Evolutionary conservation across 2,329 filamentous ascomycete genomes (phyloP), one percentile per base, ranked within the genome.

Genomic region (Trichoderma endophyticum): DNA sequence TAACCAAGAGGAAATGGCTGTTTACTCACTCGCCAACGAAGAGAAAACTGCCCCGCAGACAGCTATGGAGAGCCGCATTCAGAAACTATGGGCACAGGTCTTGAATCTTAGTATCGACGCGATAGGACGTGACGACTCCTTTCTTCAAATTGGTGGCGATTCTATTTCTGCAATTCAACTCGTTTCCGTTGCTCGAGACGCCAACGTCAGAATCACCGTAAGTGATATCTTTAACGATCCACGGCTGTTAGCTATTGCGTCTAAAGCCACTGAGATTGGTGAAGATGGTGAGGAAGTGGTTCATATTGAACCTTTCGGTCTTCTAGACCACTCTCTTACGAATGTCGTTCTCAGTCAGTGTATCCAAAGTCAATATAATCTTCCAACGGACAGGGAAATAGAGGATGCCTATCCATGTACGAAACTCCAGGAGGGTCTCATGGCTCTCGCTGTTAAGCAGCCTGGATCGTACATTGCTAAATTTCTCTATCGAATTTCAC

Each of bases 321-420:
- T 72, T 51, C 8, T 72, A 1, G 34, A 28, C 7, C 8, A 32
- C 2, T 8, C 57, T 14, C n/a, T 70, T 8, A 39, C 30, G 9
- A 6, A 60, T 0, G 3, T n/a, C 26, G 28, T 72, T 6, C 48
- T 68, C 4, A 72, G 70, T 30, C 21, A 68, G 32, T 32, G 3
- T 12, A 60, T 48, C 11, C 51, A 63, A 54, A 15, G 32, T 5
- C 43, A 70, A n/a, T 72, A 54, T 30, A 21, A 6, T 4, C 63
- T 73, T 24, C 39, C 57, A 18, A 12, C 12, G 12, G 56, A 64
- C 3, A 21, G 36, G 14, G 67, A 61, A 14, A 74, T 80, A 18
- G 73, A 80, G 34, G 79, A 84, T 71, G 74, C 80, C 1, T 83
- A 81, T 56, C 82, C 82, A 6, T 81, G 80, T 73, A 81, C 80